These are phyloP conservation scores for Wickerhamomyces ciferrii DNA, from an alignment of 805 yeast genomes.

Conservation along the genomic window DNA sequence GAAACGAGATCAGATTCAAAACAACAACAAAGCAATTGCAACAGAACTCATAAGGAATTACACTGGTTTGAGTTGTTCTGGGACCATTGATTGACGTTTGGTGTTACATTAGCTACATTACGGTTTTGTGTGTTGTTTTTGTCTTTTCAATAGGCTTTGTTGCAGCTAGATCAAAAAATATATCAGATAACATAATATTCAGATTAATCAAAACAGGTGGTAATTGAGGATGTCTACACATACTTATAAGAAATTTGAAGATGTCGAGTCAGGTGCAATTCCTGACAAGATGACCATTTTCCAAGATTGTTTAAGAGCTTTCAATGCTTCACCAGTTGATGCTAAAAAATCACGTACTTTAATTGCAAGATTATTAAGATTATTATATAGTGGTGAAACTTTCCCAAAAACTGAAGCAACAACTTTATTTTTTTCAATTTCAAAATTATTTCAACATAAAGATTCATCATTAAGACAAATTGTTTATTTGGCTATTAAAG, in stretches of 20 bases:
- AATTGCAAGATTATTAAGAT: constrained; percentile 76
- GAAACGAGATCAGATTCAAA: not conserved
- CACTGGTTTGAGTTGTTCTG: too few species aligned
- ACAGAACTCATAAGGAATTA: too few species aligned
- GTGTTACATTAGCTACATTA: too few species aligned
- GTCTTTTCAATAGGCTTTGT: too few species aligned
- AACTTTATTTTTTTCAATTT: constrained; percentile 85
- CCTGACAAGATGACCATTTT: constrained; percentile 97
- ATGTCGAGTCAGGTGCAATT: constrained; percentile 54
- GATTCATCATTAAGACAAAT: constrained; percentile 85
- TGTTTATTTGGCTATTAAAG: constrained; percentile 92
- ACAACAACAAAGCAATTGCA: too few species aligned
- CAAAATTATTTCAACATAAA: constrained; percentile 91
- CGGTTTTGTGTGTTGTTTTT: too few species aligned
- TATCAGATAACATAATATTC: too few species aligned
- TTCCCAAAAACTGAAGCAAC: constrained; percentile 91
- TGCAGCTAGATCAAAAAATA: too few species aligned
- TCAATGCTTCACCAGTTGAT: constrained; percentile 86
- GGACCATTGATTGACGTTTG: too few species aligned
- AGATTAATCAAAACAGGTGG: not conserved
- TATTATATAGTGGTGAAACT: constrained; percentile 79
- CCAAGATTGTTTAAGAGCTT: constrained; percentile 90
- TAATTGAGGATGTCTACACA: constrained; percentile 65
- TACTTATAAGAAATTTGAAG: constrained; percentile 81
- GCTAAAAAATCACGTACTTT: constrained; percentile 82